A percentile compares a stretch with the other conserved stretches of the same genome.
Conservation (phyloP, 2,329 filamentous ascomycete genomes). For the Cytospora chrysosperma region DNA sequence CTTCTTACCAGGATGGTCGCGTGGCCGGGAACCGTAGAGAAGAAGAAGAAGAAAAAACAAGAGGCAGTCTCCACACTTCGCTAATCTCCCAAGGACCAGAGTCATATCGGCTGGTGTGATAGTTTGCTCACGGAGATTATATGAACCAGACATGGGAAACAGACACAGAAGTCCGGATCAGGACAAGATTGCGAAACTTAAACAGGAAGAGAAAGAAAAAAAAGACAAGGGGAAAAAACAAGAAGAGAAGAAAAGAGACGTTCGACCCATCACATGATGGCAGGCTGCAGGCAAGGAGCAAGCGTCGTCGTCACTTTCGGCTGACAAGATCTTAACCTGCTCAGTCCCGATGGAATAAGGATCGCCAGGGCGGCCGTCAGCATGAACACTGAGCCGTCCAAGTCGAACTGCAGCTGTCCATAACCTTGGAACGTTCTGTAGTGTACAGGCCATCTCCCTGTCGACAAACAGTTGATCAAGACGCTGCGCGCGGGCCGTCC, state of each 20-base stretch:
- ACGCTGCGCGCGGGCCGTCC: conserved; percentile 20
- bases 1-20: conserved; percentile 12
- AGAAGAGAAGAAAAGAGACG: too few relatives aligned
- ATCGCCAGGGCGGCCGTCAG: conserved; percentile 17
- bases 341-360: conserved; percentile 4
- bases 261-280: neutral
- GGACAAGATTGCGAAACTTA: conserved; percentile 23
- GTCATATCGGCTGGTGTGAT: conserved; percentile 24
- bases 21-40: conserved; percentile 18
- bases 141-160: conserved; percentile 16
- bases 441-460: conserved; percentile 17
- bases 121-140: conserved; percentile 24
- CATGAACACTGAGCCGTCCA: conserved; percentile 20
- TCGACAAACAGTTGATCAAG: conserved; percentile 15
- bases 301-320: neutral
- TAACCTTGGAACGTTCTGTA: too few relatives aligned
- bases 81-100: conserved; percentile 17
- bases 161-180: conserved; percentile 11
- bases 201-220: neutral
- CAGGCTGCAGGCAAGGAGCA: neutral
- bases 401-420: neutral
- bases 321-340: conserved; percentile 4
- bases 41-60: neutral
- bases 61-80: conserved; percentile 17
- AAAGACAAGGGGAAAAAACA: too few relatives aligned